These are phyloP conservation scores for Thelephora terrestris DNA, from an alignment of 1,284 basidiomycete genomes.

Conservation along the genomic window DNA sequence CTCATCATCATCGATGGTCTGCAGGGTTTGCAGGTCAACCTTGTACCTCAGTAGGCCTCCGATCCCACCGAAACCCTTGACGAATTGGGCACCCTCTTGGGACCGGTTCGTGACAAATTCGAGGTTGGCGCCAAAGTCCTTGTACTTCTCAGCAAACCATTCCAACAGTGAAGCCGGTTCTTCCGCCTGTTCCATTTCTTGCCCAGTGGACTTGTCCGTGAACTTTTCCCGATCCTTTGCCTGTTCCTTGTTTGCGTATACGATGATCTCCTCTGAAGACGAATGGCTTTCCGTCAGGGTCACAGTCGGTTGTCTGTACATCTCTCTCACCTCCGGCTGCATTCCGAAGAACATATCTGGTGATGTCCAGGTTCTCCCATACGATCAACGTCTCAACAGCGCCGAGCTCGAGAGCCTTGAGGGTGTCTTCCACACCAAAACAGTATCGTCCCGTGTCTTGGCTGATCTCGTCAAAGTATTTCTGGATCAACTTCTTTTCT, in stretches of 20 bases:
- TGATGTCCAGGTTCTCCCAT: constrained; percentile 94
- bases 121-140: constrained; percentile 91
- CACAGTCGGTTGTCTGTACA: neutral
- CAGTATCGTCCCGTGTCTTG: constrained; percentile 97
- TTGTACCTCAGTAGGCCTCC: constrained; percentile 94
- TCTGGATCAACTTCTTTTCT: constrained; percentile 96
- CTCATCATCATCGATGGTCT: constrained; percentile 59
- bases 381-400: constrained; percentile 97
- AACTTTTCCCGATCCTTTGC: constrained; percentile 92
- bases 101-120: constrained; percentile 86
- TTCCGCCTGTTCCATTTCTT: constrained; percentile 85
- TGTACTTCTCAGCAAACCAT: constrained; percentile 99
- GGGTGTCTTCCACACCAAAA: constrained; percentile 95
- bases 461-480: constrained; percentile 99
- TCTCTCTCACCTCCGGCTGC: constrained; percentile 68
- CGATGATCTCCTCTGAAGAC: constrained; percentile 65
- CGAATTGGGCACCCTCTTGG: constrained; percentile 98
- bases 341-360: constrained; percentile 78
- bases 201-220: constrained; percentile 86
- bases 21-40: constrained; percentile 82
- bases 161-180: constrained; percentile 85
- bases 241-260: constrained; percentile 73
- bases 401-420: constrained; percentile 94
- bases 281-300: too few species aligned
- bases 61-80: constrained; percentile 97